Evolutionary conservation across 257 asterid genomes (phyloP).

Genomic region (Rhazya stricta): DNA sequence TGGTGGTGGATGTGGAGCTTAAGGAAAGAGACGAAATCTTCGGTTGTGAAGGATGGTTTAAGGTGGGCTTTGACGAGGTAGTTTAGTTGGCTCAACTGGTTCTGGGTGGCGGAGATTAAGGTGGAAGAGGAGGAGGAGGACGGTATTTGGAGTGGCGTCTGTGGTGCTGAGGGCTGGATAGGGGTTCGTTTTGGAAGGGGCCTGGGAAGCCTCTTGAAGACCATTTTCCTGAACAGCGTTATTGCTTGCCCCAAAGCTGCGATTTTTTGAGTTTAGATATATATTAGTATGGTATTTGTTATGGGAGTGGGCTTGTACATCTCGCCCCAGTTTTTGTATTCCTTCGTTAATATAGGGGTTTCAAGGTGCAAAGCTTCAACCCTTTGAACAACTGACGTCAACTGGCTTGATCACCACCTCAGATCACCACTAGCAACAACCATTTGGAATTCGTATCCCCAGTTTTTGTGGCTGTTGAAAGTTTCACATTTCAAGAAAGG

Average conservation of each 20-base stretch:
- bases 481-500: neutral
- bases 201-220: slow-evolving; percentile 19
- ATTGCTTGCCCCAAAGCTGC: neutral
- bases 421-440: neutral
- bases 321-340: neutral
- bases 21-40: slow-evolving; percentile 58
- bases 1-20: slow-evolving; percentile 66
- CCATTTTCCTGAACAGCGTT: slow-evolving; percentile 13
- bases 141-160: slow-evolving; percentile 26
- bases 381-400: neutral
- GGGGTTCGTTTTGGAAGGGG: slow-evolving; percentile 20
- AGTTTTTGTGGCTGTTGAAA: neutral
- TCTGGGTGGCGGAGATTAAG: slow-evolving; percentile 34
- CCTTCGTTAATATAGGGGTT: neutral
- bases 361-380: neutral
- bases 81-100: slow-evolving; percentile 32
- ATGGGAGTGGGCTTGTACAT: neutral
- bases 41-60: slow-evolving; percentile 48
- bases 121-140: slow-evolving; percentile 35
- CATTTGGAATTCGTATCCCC: neutral
- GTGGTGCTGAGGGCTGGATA: slow-evolving; percentile 19
- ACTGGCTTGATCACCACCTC: neutral
- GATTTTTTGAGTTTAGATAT: neutral
- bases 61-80: slow-evolving; percentile 52
- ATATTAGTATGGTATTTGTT: neutral